Evolutionary conservation across 352 stramenopile species (phyloP), one percentile per base, ranked within the genome.

Genomic region (Globisporangium solare): DNA sequence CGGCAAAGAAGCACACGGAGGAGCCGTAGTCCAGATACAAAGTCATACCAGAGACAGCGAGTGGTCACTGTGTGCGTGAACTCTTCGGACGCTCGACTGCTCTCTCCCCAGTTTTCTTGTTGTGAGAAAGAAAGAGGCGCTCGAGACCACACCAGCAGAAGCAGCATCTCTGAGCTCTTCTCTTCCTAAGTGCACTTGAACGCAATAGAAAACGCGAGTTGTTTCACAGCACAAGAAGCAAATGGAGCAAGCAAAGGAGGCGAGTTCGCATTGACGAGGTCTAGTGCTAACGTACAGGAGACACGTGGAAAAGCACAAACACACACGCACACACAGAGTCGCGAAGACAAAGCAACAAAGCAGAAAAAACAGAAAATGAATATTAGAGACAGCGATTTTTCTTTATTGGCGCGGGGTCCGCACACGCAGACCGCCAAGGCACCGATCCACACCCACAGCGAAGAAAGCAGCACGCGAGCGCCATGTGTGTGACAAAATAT

Each of bases 301-400:
- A 27, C 5, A 42, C 21, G 20, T 31, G 11, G n/a, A 18, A 51
- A 12, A 8, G 13, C 21, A 18, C 14, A 51, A 17, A n/a, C 27
- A 35, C 27, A 35, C 5, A 35, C 1, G 10, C 27, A 35, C 27
- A 35, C 27, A 35, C 27, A 35, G 5, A 35, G 27, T 35, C 27
- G 27, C 27, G 41, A 27, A 47, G 14, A 42, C 22, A 51, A 22
- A 35, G 18, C n/a, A n/a, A n/a, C n/a, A n/a, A n/a, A n/a, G n/a
- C n/a, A n/a, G n/a, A n/a, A n/a, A n/a, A 10, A 22, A 39, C 35
- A 37, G 17, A 46, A 60, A 46, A 60, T 60, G 54, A 60, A 60
- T 60, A 53, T 60, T 60, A 56, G 47, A 31, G 45, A 60, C 43
- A 60, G 42, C 46, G 54, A 60, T 41, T 49, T 39, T 22, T 42